These are phyloP conservation scores for Blastomyces emzantsi DNA, from an alignment of 2,329 filamentous ascomycete species.

Conservation along the genomic window DNA sequence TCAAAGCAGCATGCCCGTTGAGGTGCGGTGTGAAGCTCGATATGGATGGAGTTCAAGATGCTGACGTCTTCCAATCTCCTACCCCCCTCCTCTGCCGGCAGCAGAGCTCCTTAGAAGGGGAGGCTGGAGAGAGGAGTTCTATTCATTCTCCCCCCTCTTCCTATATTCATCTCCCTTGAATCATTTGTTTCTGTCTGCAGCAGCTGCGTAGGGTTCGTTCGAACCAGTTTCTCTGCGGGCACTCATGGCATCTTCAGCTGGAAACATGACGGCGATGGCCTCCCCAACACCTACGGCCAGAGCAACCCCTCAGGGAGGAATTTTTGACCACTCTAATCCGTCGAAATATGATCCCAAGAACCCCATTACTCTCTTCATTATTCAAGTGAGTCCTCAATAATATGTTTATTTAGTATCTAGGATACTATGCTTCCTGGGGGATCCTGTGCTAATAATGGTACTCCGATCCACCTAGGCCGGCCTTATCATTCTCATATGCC, in stretches of 20 bases:
- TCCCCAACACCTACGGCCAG: slow-evolving; percentile 25
- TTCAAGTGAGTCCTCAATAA: slow-evolving; percentile 47
- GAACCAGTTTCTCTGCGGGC: no score
- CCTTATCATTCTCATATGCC: slow-evolving; percentile 68
- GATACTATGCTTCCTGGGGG: not conserved
- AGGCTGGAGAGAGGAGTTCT: not conserved
- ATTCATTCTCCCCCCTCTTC: not conserved
- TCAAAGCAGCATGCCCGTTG: not conserved
- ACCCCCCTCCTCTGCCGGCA: no score
- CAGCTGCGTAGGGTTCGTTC: not conserved
- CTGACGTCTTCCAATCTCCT: not conserved
- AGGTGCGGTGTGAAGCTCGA: not conserved
- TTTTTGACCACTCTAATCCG: slow-evolving; percentile 63
- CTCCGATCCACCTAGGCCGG: slow-evolving; percentile 43
- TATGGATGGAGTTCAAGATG: not conserved
- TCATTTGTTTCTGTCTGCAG: not conserved
- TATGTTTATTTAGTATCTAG: not conserved
- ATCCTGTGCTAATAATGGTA: not conserved
- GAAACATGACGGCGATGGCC: slow-evolving; percentile 12
- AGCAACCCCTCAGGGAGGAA: slow-evolving; percentile 53
- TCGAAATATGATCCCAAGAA: slow-evolving; percentile 59
- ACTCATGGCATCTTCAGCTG: slow-evolving; percentile 10
- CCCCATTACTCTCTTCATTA: slow-evolving; percentile 67
- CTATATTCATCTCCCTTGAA: not conserved
- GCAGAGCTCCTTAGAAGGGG: not conserved